These are phyloP conservation scores for Xylariaceae sp. DNA, from an alignment of 2,329 filamentous ascomycete species.

Conservation along the genomic window DNA sequence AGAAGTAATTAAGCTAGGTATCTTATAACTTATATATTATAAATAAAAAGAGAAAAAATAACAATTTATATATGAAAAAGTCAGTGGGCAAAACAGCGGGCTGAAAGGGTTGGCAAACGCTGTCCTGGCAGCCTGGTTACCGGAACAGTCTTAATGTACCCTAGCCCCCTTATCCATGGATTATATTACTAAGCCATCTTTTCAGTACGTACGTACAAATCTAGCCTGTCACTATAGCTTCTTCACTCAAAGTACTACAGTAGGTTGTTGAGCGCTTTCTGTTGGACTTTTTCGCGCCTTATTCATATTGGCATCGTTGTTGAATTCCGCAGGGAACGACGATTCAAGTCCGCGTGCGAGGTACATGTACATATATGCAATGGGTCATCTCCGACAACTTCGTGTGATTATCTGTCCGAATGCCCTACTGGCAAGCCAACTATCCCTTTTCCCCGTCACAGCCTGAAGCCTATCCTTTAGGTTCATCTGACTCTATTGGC, in stretches of 20 bases:
- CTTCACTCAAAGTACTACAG: neutral
- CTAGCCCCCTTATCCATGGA: neutral
- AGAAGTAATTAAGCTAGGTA: too few relatives aligned
- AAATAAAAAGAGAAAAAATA: slow-evolving; percentile 3
- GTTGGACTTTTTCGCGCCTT: neutral
- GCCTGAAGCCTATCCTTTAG: slow-evolving; percentile 23
- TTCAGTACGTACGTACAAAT: neutral
- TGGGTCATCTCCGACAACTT: slow-evolving; percentile 24
- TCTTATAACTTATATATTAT: too few relatives aligned
- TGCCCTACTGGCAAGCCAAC: slow-evolving; percentile 28
- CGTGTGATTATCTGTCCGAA: slow-evolving; percentile 27
- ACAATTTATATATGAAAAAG: slow-evolving; percentile 8
- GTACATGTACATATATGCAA: slow-evolving; percentile 33
- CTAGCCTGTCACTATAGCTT: neutral
- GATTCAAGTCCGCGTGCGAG: slow-evolving; percentile 23
- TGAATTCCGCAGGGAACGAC: slow-evolving; percentile 5
- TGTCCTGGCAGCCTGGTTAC: too few relatives aligned
- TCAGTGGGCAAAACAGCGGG: neutral
- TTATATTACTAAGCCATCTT: neutral
- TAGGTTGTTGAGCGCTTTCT: neutral
- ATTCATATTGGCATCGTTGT: neutral
- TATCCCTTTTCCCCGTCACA: slow-evolving; percentile 22
- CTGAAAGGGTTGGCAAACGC: neutral
- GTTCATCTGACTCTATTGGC: slow-evolving; percentile 28
- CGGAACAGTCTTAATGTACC: neutral